phyloP scores from a whole-genome alignment of 345 rosid genomes.

The Linum lewisii region DNA sequence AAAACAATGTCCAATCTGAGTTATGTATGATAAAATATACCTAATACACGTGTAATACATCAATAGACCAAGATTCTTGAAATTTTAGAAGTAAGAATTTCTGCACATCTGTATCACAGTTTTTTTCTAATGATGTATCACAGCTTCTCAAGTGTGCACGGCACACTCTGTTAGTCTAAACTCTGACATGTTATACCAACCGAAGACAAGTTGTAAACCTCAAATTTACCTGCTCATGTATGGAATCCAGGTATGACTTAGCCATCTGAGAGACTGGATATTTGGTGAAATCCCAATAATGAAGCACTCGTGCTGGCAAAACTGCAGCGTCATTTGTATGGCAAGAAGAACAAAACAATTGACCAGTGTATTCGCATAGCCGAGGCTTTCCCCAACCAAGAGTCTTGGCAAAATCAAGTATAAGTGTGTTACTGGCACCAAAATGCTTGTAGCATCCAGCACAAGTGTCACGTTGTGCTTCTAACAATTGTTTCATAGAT shows the following conservation, averaged over 20 bases:
- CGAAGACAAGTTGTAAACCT: neutral
- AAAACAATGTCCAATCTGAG: neutral
- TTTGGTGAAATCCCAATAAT: slow-evolving; percentile 77
- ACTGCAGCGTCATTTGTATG: slow-evolving; percentile 79
- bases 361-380: slow-evolving; percentile 85
- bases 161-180: too few relatives aligned
- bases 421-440: slow-evolving; percentile 62
- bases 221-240: slow-evolving; percentile 67
- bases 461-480: slow-evolving; percentile 79
- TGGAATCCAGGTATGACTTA: slow-evolving; percentile 87
- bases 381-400: slow-evolving; percentile 94
- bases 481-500: slow-evolving; percentile 65
- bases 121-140: neutral
- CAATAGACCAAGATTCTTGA: neutral
- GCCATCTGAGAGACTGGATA: slow-evolving; percentile 87
- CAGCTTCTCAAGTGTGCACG: neutral
- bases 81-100: neutral
- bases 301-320: slow-evolving; percentile 84
- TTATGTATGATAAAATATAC: neutral
- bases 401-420: slow-evolving; percentile 58
- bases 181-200: neutral
- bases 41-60: neutral
- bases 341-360: slow-evolving; percentile 81
- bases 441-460: slow-evolving; percentile 89
- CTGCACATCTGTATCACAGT: neutral